These are phyloP conservation scores for Lotmaria passim DNA, from an alignment of 208 protist genomes.

Conservation along the genomic window DNA sequence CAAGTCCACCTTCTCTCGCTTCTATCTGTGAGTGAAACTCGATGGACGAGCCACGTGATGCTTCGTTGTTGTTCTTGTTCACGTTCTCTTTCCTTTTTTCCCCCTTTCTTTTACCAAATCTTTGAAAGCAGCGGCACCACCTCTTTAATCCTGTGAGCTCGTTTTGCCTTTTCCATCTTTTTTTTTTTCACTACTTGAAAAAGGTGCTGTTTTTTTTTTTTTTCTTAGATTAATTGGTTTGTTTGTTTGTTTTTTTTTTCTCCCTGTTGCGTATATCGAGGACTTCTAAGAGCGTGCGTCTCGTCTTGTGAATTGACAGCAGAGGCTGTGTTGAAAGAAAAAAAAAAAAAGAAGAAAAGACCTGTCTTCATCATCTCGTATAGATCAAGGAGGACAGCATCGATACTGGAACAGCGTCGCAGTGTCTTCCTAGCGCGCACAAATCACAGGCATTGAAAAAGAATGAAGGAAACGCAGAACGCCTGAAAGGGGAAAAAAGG, in stretches of 20 bases:
- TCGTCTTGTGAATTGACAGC: neutral
- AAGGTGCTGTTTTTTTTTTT: slow-evolving; percentile 3
- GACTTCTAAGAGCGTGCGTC: no score
- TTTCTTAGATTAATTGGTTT: neutral
- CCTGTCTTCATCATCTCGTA: no score
- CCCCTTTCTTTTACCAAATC: neutral
- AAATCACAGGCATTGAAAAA: no score
- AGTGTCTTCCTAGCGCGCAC: no score
- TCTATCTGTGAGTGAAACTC: slow-evolving; percentile 98
- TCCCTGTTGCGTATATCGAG: neutral
- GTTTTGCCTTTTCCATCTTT: neutral
- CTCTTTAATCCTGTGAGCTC: neutral
- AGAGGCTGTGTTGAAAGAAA: slow-evolving; percentile 1
- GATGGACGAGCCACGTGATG: neutral
- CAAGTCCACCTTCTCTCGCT: slow-evolving; percentile 96
- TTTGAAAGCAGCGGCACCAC: neutral
- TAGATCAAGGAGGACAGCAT: no score
- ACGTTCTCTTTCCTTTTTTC: neutral
- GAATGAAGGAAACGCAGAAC: no score
- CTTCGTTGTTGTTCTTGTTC: slow-evolving; percentile 8
- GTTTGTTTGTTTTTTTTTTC: neutral
- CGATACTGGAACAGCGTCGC: no score
- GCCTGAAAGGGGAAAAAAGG: no score
- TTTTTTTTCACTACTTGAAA: no score
- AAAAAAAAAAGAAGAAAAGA: slow-evolving; percentile 9